These are phyloP conservation scores for Teratosphaeria epicoccoides DNA, from an alignment of 2,329 filamentous ascomycete genomes.

Conservation along the genomic window DNA sequence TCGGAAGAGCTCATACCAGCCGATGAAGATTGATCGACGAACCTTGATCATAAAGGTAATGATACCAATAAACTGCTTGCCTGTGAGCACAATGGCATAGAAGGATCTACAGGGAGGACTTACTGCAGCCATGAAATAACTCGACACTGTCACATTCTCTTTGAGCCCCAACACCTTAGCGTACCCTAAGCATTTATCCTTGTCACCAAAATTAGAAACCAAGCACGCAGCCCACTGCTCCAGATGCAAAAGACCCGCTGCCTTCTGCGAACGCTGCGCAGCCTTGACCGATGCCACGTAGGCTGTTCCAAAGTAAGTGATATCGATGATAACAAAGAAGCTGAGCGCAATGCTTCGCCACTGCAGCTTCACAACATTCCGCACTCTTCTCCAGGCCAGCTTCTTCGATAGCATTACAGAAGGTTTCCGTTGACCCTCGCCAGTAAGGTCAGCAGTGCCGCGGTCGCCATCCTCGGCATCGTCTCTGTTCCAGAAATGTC, in stretches of 20 bases:
- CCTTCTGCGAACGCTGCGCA: conserved; percentile 40
- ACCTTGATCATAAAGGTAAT: conserved; percentile 68
- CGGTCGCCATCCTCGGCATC: not conserved
- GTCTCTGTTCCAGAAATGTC: conserved; percentile 2
- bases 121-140: conserved; percentile 63
- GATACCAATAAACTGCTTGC: conserved; percentile 59
- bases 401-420: conserved; percentile 3
- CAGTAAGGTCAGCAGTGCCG: not conserved
- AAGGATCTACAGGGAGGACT: conserved; percentile 27
- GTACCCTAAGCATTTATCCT: conserved; percentile 49
- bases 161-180: conserved; percentile 53
- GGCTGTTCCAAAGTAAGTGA: conserved; percentile 71
- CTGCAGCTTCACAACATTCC: conserved; percentile 64
- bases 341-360: conserved; percentile 77
- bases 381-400: conserved; percentile 53
- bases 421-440: conserved; percentile 3
- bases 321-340: conserved; percentile 65
- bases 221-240: conserved; percentile 58
- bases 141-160: conserved; percentile 58
- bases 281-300: conserved; percentile 64
- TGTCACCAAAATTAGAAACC: conserved; percentile 44
- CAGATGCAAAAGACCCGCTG: conserved; percentile 39
- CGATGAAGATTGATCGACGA: conserved; percentile 63
- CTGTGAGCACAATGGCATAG: conserved; percentile 1
- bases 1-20: conserved; percentile 57